Conservation (phyloP, 2,329 filamentous ascomycete species). For the Colletotrichum horii region DNA sequence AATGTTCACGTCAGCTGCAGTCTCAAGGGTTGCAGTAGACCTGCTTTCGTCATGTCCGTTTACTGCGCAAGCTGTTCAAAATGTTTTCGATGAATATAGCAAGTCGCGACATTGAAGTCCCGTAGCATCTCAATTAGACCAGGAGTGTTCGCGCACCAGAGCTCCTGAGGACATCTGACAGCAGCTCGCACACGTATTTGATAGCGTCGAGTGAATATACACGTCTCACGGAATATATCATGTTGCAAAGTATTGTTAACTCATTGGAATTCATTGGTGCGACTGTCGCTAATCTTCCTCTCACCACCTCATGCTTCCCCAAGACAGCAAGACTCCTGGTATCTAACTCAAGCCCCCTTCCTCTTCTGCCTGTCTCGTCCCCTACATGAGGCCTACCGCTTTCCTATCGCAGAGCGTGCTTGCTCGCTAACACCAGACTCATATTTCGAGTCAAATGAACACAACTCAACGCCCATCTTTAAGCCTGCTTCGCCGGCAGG, state of each 20-base stretch:
- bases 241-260: not conserved
- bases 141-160: not conserved
- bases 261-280: constrained; percentile 4
- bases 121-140: not conserved
- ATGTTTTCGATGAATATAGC: not conserved
- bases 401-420: not conserved
- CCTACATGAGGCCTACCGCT: constrained; percentile 1
- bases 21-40: not conserved
- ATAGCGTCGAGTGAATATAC: not conserved
- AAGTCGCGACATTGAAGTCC: not conserved
- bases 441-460: not conserved
- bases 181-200: not conserved
- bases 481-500: constrained; percentile 3
- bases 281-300: constrained; percentile 15
- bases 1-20: not conserved
- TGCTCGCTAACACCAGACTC: not conserved
- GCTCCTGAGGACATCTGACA: not conserved
- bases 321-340: not conserved
- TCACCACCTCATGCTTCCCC: constrained; percentile 17
- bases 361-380: not conserved
- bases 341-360: not conserved
- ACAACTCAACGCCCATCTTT: not conserved
- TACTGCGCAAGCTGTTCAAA: not conserved
- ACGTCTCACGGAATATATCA: not conserved
- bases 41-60: not conserved